Evolutionary conservation across 2,329 filamentous ascomycete species (phyloP).

Genomic region (Colletotrichum navitas): DNA sequence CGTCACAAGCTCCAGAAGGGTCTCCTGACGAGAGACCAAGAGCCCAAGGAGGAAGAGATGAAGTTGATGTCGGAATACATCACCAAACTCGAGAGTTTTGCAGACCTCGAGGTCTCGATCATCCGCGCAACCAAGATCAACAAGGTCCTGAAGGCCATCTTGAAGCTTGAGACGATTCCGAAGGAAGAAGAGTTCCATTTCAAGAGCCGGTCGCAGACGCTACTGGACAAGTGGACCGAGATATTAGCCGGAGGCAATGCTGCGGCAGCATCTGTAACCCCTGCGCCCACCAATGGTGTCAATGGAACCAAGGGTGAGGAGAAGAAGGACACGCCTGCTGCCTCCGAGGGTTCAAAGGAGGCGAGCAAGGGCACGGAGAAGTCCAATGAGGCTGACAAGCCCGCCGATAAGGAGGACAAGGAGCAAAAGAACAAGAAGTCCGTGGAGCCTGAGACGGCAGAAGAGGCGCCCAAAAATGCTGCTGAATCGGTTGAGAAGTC

Average conservation of each 20-base stretch:
- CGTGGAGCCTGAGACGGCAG: constrained; percentile 50
- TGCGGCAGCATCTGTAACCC: constrained; percentile 50
- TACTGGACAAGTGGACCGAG: constrained; percentile 92
- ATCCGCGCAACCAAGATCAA: constrained; percentile 96
- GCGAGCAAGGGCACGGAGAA: constrained; percentile 55
- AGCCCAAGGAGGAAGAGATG: constrained; percentile 90
- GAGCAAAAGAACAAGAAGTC: constrained; percentile 53
- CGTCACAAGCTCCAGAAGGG: constrained; percentile 96
- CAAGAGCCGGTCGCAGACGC: constrained; percentile 82
- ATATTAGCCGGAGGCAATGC: constrained; percentile 74
- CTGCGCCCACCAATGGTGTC: constrained; percentile 58
- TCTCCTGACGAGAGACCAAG: constrained; percentile 85
- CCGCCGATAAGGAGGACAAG: constrained; percentile 52
- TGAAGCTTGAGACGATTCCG: constrained; percentile 88
- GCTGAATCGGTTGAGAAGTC: constrained; percentile 42
- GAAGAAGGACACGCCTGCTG: constrained; percentile 53
- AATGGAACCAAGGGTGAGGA: constrained; percentile 59
- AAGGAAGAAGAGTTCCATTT: constrained; percentile 91
- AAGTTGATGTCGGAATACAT: constrained; percentile 81
- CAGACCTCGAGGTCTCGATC: constrained; percentile 88
- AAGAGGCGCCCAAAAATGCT: constrained; percentile 47
- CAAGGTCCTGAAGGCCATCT: constrained; percentile 95
- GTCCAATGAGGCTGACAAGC: constrained; percentile 56
- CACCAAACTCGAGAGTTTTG: constrained; percentile 81
- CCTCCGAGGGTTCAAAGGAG: constrained; percentile 56